Evolutionary conservation across 139 green algal species (phyloP).

Genomic region (Auxenochlorella pyrenoidosa): DNA sequence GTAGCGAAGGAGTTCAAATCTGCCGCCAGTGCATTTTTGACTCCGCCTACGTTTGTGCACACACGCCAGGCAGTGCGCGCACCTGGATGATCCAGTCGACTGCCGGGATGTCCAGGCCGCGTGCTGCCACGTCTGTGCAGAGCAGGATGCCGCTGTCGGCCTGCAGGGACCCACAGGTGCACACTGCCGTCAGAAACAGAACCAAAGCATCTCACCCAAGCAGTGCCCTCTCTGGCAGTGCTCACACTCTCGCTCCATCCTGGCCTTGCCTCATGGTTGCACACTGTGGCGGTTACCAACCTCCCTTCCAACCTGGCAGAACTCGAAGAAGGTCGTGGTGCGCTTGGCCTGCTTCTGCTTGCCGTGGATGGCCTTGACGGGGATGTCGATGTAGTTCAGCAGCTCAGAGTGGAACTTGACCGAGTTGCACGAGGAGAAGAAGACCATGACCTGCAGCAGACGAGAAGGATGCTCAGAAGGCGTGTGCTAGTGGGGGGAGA

Average conservation of each 20-base stretch:
- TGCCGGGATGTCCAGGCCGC: slow-evolving; percentile 96
- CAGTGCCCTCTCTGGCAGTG: too few relatives aligned
- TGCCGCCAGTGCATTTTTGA: too few relatives aligned
- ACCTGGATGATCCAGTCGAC: slow-evolving; percentile 99
- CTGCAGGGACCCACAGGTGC: slow-evolving; percentile 8
- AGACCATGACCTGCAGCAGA: slow-evolving; percentile 93
- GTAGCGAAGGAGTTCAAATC: too few relatives aligned
- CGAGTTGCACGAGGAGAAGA: slow-evolving; percentile 93
- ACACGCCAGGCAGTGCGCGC: neutral
- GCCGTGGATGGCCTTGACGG: slow-evolving; percentile 95
- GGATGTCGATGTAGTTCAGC: slow-evolving; percentile 99
- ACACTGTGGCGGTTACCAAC: too few relatives aligned
- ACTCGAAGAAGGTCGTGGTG: slow-evolving; percentile 97
- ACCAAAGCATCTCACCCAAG: too few relatives aligned
- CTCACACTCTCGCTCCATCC: too few relatives aligned
- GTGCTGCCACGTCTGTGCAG: slow-evolving; percentile 98
- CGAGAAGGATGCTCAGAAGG: neutral
- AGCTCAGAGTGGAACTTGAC: slow-evolving; percentile 99
- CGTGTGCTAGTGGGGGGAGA: too few relatives aligned
- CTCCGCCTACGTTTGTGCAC: too few relatives aligned
- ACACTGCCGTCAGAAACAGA: too few relatives aligned
- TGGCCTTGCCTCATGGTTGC: too few relatives aligned
- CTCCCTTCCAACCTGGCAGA: slow-evolving; percentile 72
- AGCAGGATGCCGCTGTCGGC: slow-evolving; percentile 92
- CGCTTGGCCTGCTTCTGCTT: slow-evolving; percentile 99